These are phyloP conservation scores for Diaporthe vaccinii DNA, from an alignment of 2,329 filamentous ascomycete genomes.

Conservation along the genomic window DNA sequence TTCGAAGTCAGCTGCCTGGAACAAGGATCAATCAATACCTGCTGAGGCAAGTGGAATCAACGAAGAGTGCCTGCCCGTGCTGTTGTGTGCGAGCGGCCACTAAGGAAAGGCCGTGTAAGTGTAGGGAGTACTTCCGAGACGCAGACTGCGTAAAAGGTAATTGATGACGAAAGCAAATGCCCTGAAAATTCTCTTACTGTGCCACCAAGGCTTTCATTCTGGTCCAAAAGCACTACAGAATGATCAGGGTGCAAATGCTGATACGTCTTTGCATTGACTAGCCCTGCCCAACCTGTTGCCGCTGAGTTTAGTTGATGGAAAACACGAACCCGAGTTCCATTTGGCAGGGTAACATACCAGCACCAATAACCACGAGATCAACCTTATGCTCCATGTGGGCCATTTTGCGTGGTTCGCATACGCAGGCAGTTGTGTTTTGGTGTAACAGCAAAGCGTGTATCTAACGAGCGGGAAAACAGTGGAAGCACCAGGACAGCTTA, in stretches of 20 bases:
- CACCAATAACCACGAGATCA: conserved; percentile 52
- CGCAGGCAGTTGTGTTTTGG: background rate
- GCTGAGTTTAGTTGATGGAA: background rate
- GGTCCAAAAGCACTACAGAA: conserved; percentile 71
- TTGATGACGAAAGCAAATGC: background rate
- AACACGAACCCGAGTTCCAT: background rate
- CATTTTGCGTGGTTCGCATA: background rate
- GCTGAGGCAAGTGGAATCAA: accelerated
- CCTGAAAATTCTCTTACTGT: conserved; percentile 50
- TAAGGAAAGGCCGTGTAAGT: background rate
- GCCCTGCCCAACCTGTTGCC: conserved; percentile 63
- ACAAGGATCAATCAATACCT: background rate
- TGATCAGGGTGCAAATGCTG: conserved; percentile 69
- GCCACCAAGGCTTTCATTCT: conserved; percentile 71
- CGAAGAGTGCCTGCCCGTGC: background rate
- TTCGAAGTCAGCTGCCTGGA: background rate
- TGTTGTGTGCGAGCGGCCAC: background rate
- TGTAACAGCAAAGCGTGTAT: background rate
- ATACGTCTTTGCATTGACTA: conserved; percentile 73
- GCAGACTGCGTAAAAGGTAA: background rate
- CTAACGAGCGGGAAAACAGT: background rate
- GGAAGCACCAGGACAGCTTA: background rate
- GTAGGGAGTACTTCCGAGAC: too few species aligned
- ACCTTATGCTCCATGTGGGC: background rate
- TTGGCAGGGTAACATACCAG: conserved; percentile 52